Evolutionary conservation across 177 flowering plant genomes (phyloP).

Genomic region (Vitis hybrid): DNA sequence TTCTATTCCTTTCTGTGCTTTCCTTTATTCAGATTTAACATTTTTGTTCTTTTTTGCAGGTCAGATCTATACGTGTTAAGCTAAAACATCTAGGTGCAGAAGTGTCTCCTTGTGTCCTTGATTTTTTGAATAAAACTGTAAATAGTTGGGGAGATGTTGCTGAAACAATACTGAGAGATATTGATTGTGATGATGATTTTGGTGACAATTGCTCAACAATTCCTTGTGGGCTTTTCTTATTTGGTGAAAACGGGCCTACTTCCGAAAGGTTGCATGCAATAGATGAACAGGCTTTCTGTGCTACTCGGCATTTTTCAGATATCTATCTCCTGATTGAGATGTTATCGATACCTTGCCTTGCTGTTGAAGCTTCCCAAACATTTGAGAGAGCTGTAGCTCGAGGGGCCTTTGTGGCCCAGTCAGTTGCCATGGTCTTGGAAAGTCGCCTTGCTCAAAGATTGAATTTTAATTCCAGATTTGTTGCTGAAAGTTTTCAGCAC

Average conservation of each 20-base stretch:
- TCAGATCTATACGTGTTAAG: conserved; percentile 73
- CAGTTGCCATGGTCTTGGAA: conserved; percentile 85
- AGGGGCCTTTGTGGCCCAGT: conserved; percentile 65
- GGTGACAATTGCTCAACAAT: conserved; percentile 35
- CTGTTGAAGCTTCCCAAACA: conserved; percentile 81
- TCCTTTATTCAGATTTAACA: background rate
- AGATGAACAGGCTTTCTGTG: conserved; percentile 46
- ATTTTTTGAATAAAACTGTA: conserved; percentile 70
- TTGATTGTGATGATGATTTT: conserved; percentile 64
- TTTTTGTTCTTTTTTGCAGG: conserved; percentile 52
- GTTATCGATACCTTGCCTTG: conserved; percentile 82
- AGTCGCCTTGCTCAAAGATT: conserved; percentile 65
- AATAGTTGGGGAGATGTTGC: conserved; percentile 83
- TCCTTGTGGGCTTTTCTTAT: conserved; percentile 45
- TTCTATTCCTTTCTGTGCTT: background rate
- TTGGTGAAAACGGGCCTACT: conserved; percentile 52
- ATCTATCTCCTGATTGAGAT: conserved; percentile 77
- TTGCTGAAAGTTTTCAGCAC: conserved; percentile 48
- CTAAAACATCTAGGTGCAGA: conserved; percentile 72
- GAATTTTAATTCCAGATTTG: conserved; percentile 37
- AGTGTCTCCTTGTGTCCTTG: conserved; percentile 79
- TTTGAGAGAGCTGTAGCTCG: conserved; percentile 90
- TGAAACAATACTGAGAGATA: conserved; percentile 75
- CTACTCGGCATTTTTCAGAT: conserved; percentile 69
- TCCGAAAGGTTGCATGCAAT: conserved; percentile 39